Evolutionary conservation across 2,329 filamentous ascomycete genomes (phyloP), one percentile per base, ranked within the genome.

Genomic region (Alternaria arborescens): DNA sequence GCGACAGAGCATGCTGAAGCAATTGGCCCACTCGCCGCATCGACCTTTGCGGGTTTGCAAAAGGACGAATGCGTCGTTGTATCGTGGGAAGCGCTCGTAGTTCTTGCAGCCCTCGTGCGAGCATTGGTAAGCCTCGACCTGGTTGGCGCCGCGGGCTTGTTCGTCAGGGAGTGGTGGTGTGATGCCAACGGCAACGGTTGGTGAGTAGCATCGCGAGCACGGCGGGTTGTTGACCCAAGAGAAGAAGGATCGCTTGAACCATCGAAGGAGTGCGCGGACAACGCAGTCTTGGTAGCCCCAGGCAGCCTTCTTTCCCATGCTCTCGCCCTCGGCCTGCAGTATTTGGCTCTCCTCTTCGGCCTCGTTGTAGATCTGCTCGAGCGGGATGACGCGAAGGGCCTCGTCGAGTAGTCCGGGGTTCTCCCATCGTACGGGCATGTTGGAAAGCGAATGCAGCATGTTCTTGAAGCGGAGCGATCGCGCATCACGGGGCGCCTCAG

Each of bases 251-350:
- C 91, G 87, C 82, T 95, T 97, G 83, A 97, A 99, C 95, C 95
- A 98, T 80, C 91, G 93, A 73, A 98, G 83, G 66, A 98, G 84
- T 62, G 94, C 92, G 68, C 92, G 87, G 74, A 98, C 91, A 56
- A 97, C 93, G 78, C 94, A 99, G 81, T 99, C 95, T 79, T 98
- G 94, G 77, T 98, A 97, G 58, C 94, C 94, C 94, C 94, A 98
- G 82, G 93, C 91, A 2, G 94, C 88, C 77, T 91, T 91, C 67
- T 88, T 86, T 56, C 89, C 91, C 82, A 97, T 89, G 68, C 93
- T 97, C 75, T 91, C 91, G 32, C 94, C 94, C 78, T 97, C 89
- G 34, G 93, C 95, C 74, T 91, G 88, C 70, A 97, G 84, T 30
- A 97, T 89, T 77, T 97, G 93, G 66, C 87, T 89, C 80, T 98